Conservation (phyloP, 441 rosid species). For the Corymbia citriodora region DNA sequence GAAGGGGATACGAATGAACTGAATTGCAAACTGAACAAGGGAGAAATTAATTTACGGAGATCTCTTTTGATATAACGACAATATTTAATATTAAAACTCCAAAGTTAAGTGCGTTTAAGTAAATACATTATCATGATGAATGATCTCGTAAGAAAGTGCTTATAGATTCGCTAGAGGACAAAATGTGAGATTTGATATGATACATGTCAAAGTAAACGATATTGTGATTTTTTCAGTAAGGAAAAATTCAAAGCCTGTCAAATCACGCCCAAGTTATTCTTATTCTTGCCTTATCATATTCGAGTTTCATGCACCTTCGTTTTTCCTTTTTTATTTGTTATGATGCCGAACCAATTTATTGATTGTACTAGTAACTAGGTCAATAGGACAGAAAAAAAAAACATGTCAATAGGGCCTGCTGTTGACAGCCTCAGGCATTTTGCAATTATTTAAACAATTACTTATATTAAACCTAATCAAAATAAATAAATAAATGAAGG, state of each 20-base stretch:
- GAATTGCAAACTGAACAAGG: no score
- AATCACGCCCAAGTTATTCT: not conserved
- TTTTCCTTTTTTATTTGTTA: not conserved
- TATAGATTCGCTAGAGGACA: no score
- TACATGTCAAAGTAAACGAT: not conserved
- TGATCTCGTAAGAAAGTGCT: not conserved
- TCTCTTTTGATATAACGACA: no score
- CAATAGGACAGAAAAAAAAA: not conserved
- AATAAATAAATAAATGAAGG: not conserved
- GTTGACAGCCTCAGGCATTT: not conserved
- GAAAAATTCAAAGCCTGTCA: not conserved
- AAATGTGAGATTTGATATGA: no score
- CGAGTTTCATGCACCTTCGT: not conserved
- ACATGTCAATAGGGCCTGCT: not conserved
- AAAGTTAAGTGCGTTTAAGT: not conserved
- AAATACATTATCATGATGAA: not conserved
- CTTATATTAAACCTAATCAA: not conserved
- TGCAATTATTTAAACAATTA: not conserved
- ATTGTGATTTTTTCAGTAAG: not conserved
- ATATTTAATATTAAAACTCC: not conserved
- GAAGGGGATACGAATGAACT: no score
- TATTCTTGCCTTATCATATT: not conserved
- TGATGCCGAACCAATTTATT: not conserved
- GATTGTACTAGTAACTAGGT: not conserved
- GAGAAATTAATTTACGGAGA: no score